Evolutionary conservation across 768 basidiomycete genomes (phyloP).

Genomic region (Boletus subcaerulescens): DNA sequence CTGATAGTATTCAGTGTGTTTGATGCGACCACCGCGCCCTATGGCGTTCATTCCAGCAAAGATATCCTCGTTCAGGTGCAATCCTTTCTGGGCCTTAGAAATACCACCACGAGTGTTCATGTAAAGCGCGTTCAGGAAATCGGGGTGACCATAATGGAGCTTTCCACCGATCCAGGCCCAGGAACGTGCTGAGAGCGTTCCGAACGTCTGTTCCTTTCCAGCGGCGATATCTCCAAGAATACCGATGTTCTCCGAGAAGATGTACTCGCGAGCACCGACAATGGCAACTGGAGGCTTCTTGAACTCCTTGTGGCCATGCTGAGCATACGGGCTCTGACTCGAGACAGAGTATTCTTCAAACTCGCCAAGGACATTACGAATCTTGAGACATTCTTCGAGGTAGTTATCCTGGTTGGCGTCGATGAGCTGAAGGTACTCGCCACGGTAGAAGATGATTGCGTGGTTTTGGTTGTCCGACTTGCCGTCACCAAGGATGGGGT

Average conservation of each 20-base stretch:
- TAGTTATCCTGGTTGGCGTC: conserved; percentile 99
- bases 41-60: conserved; percentile 99
- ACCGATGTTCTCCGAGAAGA: conserved; percentile 99
- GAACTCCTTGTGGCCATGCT: conserved; percentile 88
- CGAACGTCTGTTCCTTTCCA: conserved; percentile 99
- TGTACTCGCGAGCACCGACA: conserved; percentile 98
- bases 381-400: conserved; percentile 98
- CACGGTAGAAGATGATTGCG: conserved; percentile 98
- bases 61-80: conserved; percentile 99
- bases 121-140: conserved; percentile 96
- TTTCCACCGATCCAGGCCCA: conserved; percentile 99
- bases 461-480: conserved; percentile 99
- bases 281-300: conserved; percentile 89
- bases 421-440: conserved; percentile 98
- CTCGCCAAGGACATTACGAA: conserved; percentile 95
- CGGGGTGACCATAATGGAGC: conserved; percentile 98
- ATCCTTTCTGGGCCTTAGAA: conserved; percentile 97
- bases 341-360: conserved; percentile 92
- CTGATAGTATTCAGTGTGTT: conserved; percentile 99
- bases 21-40: conserved; percentile 94
- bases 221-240: conserved; percentile 98
- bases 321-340: conserved; percentile 87
- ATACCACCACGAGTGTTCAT: conserved; percentile 99
- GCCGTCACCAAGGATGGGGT: conserved; percentile 98
- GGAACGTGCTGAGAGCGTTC: conserved; percentile 92